Evolutionary conservation across 2,329 filamentous ascomycete species (phyloP), one percentile per base, ranked within the genome.

Genomic region (Xylaria sp.): DNA sequence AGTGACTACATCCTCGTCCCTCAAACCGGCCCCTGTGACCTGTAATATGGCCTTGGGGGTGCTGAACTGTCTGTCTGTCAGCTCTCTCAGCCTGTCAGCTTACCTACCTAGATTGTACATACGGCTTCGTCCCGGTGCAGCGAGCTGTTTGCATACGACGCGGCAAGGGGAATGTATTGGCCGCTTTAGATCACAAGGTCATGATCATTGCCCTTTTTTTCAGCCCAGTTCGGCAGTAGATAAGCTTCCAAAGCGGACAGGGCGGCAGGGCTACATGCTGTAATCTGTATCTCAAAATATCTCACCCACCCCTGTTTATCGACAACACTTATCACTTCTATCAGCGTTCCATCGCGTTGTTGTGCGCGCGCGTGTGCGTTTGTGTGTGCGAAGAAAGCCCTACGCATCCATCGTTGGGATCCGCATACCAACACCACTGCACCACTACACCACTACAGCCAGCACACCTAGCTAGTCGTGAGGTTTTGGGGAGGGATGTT

Each of bases 181-280:
- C 29, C 26, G 52, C 57, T 58, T 44, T 52, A 54, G 54, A 52
- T 59, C 50, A 59, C 45, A 44, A 24, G 51, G 38, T 42, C 19
- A 46, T 52, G 20, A 44, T 13, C 58, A 50, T 51, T 50, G 56
- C 56, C 58, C 52, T 44, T 52, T 39, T 43, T 52, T 37, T 59
- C 56, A 59, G 58, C 58, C 58, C 55, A 59, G 56, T 45, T 48
- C 58, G 58, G 58, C 55, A 60, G 48, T 58, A 48, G 41, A 24
- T n/a, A n/a, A n/a, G n/a, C 44, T 49, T 48, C 41, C 17, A 17
- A 21, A 18, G 39, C 19, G 17, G 19, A 19, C 39, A 41, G 7
- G 7, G 8, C 8, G n/a, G 39, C 24, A 44, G 24, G 24, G 40
- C 26, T 44, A 38, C 26, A 21, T 21, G 9, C 26, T 13, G n/a